A percentile compares a stretch with the other conserved stretches of the same genome.
phyloP scores from a whole-genome alignment of 768 basidiomycete species.

The Podaxis carcinomalis region DNA sequence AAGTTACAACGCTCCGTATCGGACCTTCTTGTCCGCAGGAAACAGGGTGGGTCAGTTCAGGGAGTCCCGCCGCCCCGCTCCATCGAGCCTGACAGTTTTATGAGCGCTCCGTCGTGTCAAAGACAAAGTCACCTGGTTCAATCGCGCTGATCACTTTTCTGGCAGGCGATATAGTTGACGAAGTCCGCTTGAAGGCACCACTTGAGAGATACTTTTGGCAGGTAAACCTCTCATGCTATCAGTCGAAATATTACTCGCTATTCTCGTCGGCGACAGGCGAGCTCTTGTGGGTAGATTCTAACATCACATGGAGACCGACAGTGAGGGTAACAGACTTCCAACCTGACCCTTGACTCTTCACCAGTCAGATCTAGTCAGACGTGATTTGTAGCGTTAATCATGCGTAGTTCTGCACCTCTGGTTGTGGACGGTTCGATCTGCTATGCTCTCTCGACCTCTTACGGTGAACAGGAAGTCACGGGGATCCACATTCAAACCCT shows the following conservation, averaged over 20 bases:
- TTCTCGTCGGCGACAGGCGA: too few species aligned
- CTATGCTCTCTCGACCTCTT: background rate
- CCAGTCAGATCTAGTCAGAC: background rate
- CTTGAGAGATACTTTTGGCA: too few species aligned
- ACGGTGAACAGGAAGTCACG: background rate
- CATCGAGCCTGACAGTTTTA: background rate
- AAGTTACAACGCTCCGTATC: background rate
- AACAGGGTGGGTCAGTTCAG: background rate
- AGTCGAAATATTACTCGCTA: too few species aligned
- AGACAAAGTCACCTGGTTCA: background rate
- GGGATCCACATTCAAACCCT: background rate
- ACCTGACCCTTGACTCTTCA: background rate
- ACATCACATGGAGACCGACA: too few species aligned
- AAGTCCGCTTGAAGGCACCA: background rate
- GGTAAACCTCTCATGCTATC: background rate
- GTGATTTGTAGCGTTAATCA: too few species aligned
- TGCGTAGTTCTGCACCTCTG: background rate
- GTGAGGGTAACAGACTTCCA: too few species aligned
- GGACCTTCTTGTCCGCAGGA: background rate
- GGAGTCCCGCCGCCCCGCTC: background rate
- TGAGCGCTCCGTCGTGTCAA: background rate
- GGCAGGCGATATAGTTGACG: background rate
- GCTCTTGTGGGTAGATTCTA: too few species aligned
- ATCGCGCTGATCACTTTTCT: background rate
- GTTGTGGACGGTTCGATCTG: background rate